Evolutionary conservation across 345 rosid genomes (phyloP).

Genomic region (Conringia planisiliqua): DNA sequence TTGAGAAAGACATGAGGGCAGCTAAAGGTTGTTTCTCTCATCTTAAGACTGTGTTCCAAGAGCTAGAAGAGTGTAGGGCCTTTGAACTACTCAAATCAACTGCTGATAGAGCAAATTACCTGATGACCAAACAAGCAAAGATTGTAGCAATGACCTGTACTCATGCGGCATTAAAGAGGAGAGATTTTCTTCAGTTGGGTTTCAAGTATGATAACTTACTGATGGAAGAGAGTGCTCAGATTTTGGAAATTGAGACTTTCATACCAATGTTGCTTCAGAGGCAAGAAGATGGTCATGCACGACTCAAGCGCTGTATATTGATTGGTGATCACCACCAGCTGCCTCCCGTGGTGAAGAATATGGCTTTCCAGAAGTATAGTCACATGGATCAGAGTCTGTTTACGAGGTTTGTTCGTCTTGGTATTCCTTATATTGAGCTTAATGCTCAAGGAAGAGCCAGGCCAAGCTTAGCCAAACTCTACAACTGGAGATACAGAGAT

Average conservation of each 20-base stretch:
- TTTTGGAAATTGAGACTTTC: slow-evolving; percentile 97
- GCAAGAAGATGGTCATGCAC: slow-evolving; percentile 97
- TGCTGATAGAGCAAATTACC: slow-evolving; percentile 96
- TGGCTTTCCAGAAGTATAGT: slow-evolving; percentile 99
- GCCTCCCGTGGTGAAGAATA: slow-evolving; percentile 98
- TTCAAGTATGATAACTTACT: slow-evolving; percentile 95
- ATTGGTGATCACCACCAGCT: slow-evolving; percentile 99
- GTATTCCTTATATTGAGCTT: slow-evolving; percentile 97
- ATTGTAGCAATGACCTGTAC: slow-evolving; percentile 99
- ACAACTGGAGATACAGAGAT: slow-evolving; percentile 97
- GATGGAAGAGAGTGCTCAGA: slow-evolving; percentile 99
- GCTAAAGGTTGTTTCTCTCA: slow-evolving; percentile 93
- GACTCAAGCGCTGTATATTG: slow-evolving; percentile 94
- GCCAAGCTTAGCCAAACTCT: slow-evolving; percentile 90
- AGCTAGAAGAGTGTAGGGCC: slow-evolving; percentile 98
- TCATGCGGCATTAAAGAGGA: slow-evolving; percentile 96
- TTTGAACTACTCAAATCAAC: slow-evolving; percentile 99
- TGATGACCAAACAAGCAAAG: slow-evolving; percentile 99
- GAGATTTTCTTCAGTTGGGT: slow-evolving; percentile 95
- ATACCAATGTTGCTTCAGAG: slow-evolving; percentile 99
- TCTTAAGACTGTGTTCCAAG: slow-evolving; percentile 91
- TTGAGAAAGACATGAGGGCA: slow-evolving; percentile 90
- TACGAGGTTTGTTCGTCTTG: slow-evolving; percentile 96
- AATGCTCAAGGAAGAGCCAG: slow-evolving; percentile 99
- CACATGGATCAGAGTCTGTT: slow-evolving; percentile 99